Base-by-base conservation (phyloP, 352 stramenopile species). In the Globisporangium takayamanum region DNA sequence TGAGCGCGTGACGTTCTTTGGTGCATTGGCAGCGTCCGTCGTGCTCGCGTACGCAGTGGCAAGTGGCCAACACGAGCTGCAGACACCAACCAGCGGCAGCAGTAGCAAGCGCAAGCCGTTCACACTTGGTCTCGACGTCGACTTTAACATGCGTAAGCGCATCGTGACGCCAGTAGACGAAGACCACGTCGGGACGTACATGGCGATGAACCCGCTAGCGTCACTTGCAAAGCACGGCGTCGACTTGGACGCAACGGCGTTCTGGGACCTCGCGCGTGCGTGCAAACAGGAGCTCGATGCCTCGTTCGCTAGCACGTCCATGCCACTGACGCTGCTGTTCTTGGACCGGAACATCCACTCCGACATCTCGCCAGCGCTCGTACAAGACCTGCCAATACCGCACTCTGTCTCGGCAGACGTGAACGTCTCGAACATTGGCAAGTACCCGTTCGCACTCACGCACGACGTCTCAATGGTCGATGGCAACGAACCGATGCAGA, bases 1-100 rank as follows among this genome's bases (percentile, higher is more conserved):
- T 14, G 70, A 84, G 52, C 39, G 64, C 22, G 70, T 70, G 15
- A 69, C 72, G 5, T 64, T 84, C 22, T 68, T 68, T 15, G 68
- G 67, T 11, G 76, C 63, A 4, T 42, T 83, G 33, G 50, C 73
- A 8, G 74, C 71, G 14, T 52, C 70, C 2, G 58, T 64, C 3
- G 39, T 42, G 33, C 26, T 47, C 33, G 52, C 52, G 22, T 57
- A 41, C 37, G 37, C 16, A 22, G 18, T 57, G 3, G 25, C 52
- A 55, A 33, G 4, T 18, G 51, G 7, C 5, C 28, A 3, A 20
- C 4, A 55, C 18, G 7, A 22, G 22, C 30, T 6, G 6, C 30
- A 36, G 30, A 2, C 30, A 36, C 2, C 30, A 36, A 36, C 30
- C 3, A 36, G 30, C 30, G 6, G 6, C n/a, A 36, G 30, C 30